phyloP scores from a whole-genome alignment of 441 rosid genomes.

The Pelargonium australe region DNA sequence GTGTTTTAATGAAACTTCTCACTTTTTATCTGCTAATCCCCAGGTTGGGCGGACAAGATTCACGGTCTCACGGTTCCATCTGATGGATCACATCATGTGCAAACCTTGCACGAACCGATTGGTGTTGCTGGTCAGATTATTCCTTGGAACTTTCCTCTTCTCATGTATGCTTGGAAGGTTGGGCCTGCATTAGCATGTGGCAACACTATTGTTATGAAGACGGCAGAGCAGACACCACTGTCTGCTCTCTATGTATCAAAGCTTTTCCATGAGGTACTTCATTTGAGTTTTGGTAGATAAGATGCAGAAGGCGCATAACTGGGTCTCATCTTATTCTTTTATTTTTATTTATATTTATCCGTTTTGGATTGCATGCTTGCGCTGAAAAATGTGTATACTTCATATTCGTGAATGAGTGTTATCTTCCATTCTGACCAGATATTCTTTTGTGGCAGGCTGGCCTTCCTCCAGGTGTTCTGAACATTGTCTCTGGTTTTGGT shows the following conservation, averaged over 20 bases:
- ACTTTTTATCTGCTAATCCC: not conserved
- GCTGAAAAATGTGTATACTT: too few relatives aligned
- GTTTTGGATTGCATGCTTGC: too few relatives aligned
- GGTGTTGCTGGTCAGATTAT: constrained; percentile 71
- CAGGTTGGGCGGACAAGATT: constrained; percentile 50
- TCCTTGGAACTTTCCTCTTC: constrained; percentile 62
- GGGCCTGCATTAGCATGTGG: constrained; percentile 68
- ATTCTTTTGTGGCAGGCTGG: constrained; percentile 52
- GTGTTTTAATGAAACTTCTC: not conserved
- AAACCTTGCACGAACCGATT: constrained; percentile 57
- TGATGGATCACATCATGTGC: constrained; percentile 50
- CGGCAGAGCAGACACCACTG: constrained; percentile 66
- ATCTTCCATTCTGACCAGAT: not conserved
- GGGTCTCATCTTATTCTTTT: too few relatives aligned
- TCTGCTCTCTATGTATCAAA: constrained; percentile 42
- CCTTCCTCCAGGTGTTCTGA: constrained; percentile 89
- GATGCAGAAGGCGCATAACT: too few relatives aligned
- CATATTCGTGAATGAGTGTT: not conserved
- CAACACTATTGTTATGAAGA: constrained; percentile 58
- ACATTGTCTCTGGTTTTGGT: constrained; percentile 79
- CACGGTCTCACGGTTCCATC: constrained; percentile 50
- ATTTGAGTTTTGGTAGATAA: not conserved
- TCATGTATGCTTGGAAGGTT: constrained; percentile 53
- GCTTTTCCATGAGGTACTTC: constrained; percentile 44
- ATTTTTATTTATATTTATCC: too few relatives aligned